These are phyloP conservation scores for Stephania japonica DNA, from an alignment of 164 flowering plant genomes.

Conservation along the genomic window DNA sequence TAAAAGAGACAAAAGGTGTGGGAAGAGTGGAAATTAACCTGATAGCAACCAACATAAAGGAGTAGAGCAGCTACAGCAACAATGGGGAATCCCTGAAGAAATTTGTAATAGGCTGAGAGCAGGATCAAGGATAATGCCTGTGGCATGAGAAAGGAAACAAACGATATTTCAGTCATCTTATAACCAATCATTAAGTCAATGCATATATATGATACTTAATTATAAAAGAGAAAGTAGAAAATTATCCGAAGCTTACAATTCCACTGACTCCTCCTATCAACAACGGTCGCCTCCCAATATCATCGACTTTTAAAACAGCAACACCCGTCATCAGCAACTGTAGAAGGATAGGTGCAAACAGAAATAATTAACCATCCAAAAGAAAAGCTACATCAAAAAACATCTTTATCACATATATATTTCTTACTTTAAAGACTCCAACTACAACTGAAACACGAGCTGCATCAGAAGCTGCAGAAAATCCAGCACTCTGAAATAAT, in stretches of 20 bases:
- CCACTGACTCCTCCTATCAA: constrained; percentile 87
- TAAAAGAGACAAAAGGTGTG: background rate
- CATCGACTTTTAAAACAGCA: constrained; percentile 86
- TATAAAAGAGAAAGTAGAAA: background rate
- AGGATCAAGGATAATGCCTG: constrained; percentile 73
- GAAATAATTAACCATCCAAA: background rate
- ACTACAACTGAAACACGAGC: constrained; percentile 80
- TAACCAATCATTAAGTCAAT: background rate
- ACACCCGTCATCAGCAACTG: constrained; percentile 90
- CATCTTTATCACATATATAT: background rate
- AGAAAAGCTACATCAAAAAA: background rate
- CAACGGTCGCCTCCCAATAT: constrained; percentile 85
- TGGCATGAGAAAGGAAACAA: background rate
- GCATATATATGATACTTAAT: background rate
- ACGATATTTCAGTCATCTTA: background rate
- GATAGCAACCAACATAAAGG: constrained; percentile 89
- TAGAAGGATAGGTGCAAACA: constrained; percentile 16
- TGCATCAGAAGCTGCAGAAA: constrained; percentile 92
- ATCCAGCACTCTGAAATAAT: constrained; percentile 64
- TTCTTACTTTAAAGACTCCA: constrained; percentile 76
- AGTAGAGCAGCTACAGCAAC: constrained; percentile 82
- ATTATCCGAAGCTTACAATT: constrained; percentile 43
- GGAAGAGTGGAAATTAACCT: constrained; percentile 30
- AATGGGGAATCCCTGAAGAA: constrained; percentile 64
- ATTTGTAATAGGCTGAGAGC: constrained; percentile 84